Base-by-base conservation (phyloP, 495 filamentous ascomycete species). In the Friedmanniomyces endolithicus region DNA sequence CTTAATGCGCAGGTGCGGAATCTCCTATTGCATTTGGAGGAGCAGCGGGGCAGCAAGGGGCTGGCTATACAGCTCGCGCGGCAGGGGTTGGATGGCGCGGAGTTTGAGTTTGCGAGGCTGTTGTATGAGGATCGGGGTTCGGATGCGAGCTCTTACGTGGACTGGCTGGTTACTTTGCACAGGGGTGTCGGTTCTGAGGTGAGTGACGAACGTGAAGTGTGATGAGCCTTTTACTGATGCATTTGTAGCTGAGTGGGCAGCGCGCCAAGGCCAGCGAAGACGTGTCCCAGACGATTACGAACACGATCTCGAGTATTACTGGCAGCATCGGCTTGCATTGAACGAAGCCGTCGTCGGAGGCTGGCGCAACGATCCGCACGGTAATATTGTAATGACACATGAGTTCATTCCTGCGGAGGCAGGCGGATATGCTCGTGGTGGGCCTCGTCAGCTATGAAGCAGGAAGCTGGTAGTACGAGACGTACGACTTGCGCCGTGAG, bases 81-180 rank as follows among this genome's bases (percentile, higher is more conserved):
- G 24, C 92, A 99, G 70, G 89, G 90, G 0, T 73, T 97, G 1
- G 92, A 99, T 63, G 92, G 92, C 0, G 87, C 89, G 1, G 92
- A 99, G 70, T 96, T 86, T 59, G 92, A 99, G 70, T 99, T 96
- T 71, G 92, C 94, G 39, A 73, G 88, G 40, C 71, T 89, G 67
- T 70, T 99, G 60, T 79, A 94, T 48, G 92, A 99, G 71, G 92
- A 99, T 66, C 78, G 92, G 59, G 97, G 97, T 69, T 95, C 94
- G 59, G 92, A 99, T 70, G 92, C 92, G 31, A 87, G 90, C 69
- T 90, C 85, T 61, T 97, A 99, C 71, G 92, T 97, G 17, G 92
- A 99, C 71, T 99, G 92, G 92, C 70, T 99, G 68, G 92, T 99
- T 51, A 88, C 95, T 70, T 73, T 96, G 48, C 92, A 99, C 66